Percentiles rank a stretch among this genome's conserved stretches.
These are phyloP conservation scores for Ceratocystis colombiana DNA, from an alignment of 2,329 filamentous ascomycete species.

Conservation along the genomic window DNA sequence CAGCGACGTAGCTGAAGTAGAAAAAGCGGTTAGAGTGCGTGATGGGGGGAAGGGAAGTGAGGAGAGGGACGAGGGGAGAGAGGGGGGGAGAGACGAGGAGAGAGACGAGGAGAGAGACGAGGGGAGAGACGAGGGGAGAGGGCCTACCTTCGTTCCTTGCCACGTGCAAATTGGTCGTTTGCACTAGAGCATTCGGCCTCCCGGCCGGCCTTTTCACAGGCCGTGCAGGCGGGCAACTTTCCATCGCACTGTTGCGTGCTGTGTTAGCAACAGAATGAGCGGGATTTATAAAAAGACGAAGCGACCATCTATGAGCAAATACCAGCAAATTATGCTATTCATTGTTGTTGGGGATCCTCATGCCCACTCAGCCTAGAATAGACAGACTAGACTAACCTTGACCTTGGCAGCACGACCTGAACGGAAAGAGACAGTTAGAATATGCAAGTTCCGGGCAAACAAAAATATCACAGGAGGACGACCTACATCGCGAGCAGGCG, in stretches of 20 bases:
- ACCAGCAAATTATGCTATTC: slow-evolving; percentile 3
- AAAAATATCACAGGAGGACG: neutral
- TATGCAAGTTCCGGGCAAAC: neutral
- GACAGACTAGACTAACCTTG: slow-evolving; percentile 49
- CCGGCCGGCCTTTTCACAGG: slow-evolving; percentile 84
- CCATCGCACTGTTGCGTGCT: slow-evolving; percentile 62
- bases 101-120: neutral
- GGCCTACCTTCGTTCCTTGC: slow-evolving; percentile 75
- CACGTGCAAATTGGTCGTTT: slow-evolving; percentile 89
- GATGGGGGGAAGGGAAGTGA: neutral
- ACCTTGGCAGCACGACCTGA: slow-evolving; percentile 81
- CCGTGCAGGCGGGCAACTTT: slow-evolving; percentile 87
- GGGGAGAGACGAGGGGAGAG: neutral
- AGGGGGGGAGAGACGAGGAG: too few species aligned
- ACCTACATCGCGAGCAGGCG: slow-evolving; percentile 63
- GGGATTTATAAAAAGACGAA: neutral
- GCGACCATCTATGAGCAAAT: slow-evolving; percentile 2
- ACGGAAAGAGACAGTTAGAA: neutral
- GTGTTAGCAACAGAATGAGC: slow-evolving; percentile 3
- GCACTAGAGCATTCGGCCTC: slow-evolving; percentile 82
- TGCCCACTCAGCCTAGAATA: neutral
- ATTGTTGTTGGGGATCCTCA: neutral
- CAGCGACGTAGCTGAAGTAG: slow-evolving; percentile 69
- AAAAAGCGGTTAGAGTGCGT: slow-evolving; percentile 12
- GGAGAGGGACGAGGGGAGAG: neutral